A percentile compares a stretch with the other conserved stretches of the same genome.
These are phyloP conservation scores for Clitopilus hobsonii DNA, from an alignment of 768 basidiomycete genomes.

Conservation along the genomic window DNA sequence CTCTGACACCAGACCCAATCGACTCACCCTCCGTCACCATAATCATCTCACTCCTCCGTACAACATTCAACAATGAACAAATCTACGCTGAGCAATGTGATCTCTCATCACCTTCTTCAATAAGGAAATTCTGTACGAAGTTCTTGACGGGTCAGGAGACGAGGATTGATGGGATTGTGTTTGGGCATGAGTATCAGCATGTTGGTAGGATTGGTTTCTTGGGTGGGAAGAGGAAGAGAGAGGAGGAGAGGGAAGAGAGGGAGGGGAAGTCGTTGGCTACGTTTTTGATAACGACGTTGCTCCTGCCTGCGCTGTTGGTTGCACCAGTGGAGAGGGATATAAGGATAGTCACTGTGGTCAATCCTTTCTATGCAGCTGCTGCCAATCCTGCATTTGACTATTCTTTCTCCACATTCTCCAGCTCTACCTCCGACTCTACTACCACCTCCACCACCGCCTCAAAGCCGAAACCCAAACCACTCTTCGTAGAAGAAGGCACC, in stretches of 20 bases:
- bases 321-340: slow-evolving; percentile 88
- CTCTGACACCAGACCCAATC: slow-evolving; percentile 58
- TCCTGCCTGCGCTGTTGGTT: slow-evolving; percentile 76
- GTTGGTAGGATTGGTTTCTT: slow-evolving; percentile 43
- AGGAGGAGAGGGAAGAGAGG: slow-evolving; percentile 31
- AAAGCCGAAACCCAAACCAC: slow-evolving; percentile 5
- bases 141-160: slow-evolving; percentile 65
- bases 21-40: slow-evolving; percentile 50
- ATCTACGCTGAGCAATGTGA: slow-evolving; percentile 82
- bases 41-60: slow-evolving; percentile 62
- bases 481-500: slow-evolving; percentile 58
- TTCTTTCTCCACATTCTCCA: slow-evolving; percentile 23
- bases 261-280: slow-evolving; percentile 57
- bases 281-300: slow-evolving; percentile 73
- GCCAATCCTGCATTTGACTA: slow-evolving; percentile 34
- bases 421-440: too few relatives aligned
- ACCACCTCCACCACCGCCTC: too few relatives aligned
- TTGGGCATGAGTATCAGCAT: slow-evolving; percentile 71
- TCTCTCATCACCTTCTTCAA: slow-evolving; percentile 56
- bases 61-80: slow-evolving; percentile 66
- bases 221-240: slow-evolving; percentile 11
- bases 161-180: slow-evolving; percentile 73
- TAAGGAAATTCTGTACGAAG: slow-evolving; percentile 62
- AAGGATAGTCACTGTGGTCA: slow-evolving; percentile 81
- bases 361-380: slow-evolving; percentile 87